These are phyloP conservation scores for Cyathus striatus DNA, from an alignment of 768 basidiomycete species.

Conservation along the genomic window DNA sequence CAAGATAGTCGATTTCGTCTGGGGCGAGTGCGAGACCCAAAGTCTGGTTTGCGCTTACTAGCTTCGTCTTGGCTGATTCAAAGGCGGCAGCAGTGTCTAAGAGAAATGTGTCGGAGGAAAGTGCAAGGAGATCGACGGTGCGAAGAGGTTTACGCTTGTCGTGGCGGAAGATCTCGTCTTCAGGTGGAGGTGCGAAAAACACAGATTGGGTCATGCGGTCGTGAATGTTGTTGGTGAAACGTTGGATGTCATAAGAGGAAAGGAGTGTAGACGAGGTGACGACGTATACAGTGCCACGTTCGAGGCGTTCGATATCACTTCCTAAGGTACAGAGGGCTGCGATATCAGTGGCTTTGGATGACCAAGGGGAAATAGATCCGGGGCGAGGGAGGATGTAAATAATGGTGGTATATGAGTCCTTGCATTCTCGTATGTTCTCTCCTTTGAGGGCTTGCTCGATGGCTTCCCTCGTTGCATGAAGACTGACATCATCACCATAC, in stretches of 20 bases:
- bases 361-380: slow-evolving; percentile 98
- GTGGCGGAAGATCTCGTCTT: slow-evolving; percentile 54
- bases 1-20: slow-evolving; percentile 90
- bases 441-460: slow-evolving; percentile 28
- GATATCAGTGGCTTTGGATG: slow-evolving; percentile 98
- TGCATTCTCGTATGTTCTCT: too few species aligned
- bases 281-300: slow-evolving; percentile 74
- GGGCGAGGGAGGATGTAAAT: slow-evolving; percentile 77
- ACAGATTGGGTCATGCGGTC: slow-evolving; percentile 97
- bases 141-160: slow-evolving; percentile 63
- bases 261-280: slow-evolving; percentile 41
- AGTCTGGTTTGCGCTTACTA: slow-evolving; percentile 72
- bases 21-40: slow-evolving; percentile 87
- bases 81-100: slow-evolving; percentile 36
- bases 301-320: slow-evolving; percentile 69
- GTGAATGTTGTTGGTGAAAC: slow-evolving; percentile 70
- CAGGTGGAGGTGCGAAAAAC: slow-evolving; percentile 51
- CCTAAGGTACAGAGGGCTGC: slow-evolving; percentile 81
- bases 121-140: slow-evolving; percentile 53
- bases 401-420: too few species aligned
- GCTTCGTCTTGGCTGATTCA: slow-evolving; percentile 56
- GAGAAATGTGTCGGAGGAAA: too few species aligned
- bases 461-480: slow-evolving; percentile 34
- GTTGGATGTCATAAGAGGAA: slow-evolving; percentile 39
- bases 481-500: slow-evolving; percentile 76